phyloP scores from a whole-genome alignment of 1,284 basidiomycete genomes.

The Vanrija sp. region DNA sequence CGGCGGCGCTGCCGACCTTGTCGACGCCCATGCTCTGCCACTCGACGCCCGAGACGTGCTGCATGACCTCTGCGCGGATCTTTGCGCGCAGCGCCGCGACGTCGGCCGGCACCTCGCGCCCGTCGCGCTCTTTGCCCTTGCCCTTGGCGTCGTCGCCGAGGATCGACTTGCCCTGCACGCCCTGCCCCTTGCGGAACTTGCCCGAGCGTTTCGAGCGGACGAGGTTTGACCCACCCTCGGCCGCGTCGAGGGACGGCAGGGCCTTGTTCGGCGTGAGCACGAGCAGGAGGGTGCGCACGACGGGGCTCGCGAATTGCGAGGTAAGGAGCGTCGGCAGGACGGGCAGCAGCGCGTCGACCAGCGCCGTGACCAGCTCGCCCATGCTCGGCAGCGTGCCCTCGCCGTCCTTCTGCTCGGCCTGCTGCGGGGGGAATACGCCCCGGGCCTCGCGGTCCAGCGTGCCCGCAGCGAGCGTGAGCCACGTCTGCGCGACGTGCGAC shows the following conservation, averaged over 20 bases:
- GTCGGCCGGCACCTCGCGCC: conserved; percentile 31
- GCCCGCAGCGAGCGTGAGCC: conserved; percentile 66
- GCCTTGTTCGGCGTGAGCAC: conserved; percentile 57
- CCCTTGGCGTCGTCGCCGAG: conserved; percentile 31
- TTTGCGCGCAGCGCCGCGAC: conserved; percentile 18
- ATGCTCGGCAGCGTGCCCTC: conserved; percentile 68
- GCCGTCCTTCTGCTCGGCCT: conserved; percentile 47
- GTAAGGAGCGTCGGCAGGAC: conserved; percentile 62
- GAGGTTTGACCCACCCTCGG: conserved; percentile 15
- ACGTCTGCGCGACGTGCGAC: conserved; percentile 87
- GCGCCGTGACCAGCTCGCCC: conserved; percentile 47
- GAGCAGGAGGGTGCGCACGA: conserved; percentile 70
- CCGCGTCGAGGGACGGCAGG: conserved; percentile 53
- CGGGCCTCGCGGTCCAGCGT: conserved; percentile 75
- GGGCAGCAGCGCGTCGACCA: conserved; percentile 48
- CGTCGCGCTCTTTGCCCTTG: conserved; percentile 21
- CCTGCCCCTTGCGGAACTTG: conserved; percentile 46
- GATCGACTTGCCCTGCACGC: conserved; percentile 46
- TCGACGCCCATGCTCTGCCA: conserved; percentile 74
- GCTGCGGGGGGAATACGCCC: conserved; percentile 58
- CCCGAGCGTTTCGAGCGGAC: conserved; percentile 46
- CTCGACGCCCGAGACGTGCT: conserved; percentile 64
- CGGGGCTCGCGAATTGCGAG: conserved; percentile 83
- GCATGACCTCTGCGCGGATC: conserved; percentile 57
- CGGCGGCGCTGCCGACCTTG: conserved; percentile 72